A percentile compares a stretch with the other conserved stretches of the same genome.
phyloP scores from a whole-genome alignment of 176 grass and related monocot genomes.

The Alloteropsis semialata region DNA sequence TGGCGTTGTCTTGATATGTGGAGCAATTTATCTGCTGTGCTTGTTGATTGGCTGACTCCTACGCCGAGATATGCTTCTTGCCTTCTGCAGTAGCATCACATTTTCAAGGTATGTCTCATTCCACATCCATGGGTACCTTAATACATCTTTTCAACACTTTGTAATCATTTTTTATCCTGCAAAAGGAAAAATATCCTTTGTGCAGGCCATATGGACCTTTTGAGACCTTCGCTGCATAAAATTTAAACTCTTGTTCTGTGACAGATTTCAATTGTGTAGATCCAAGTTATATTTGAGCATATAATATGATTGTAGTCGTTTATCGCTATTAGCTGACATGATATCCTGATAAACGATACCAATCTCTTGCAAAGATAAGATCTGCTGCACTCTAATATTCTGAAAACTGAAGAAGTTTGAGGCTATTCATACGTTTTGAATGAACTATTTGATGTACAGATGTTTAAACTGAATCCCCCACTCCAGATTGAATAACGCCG shows the following conservation, averaged over 20 bases:
- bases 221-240: too few relatives aligned
- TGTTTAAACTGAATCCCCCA: neutral
- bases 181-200: slow-evolving; percentile 1
- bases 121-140: neutral
- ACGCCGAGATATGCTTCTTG: slow-evolving; percentile 82
- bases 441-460: neutral
- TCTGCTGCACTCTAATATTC: neutral
- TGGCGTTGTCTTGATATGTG: slow-evolving; percentile 66
- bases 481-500: too few relatives aligned
- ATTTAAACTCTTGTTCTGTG: too few relatives aligned
- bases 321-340: neutral
- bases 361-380: neutral
- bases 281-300: neutral
- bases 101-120: slow-evolving; percentile 73
- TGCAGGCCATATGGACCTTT: neutral
- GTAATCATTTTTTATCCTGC: neutral
- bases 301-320: neutral
- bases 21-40: slow-evolving; percentile 73
- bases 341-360: neutral
- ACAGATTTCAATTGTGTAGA: neutral
- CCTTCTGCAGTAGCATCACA: slow-evolving; percentile 65
- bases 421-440: neutral
- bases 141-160: neutral
- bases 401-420: neutral
- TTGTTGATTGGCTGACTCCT: slow-evolving; percentile 92